phyloP scores from a whole-genome alignment of 441 rosid species.

The Erysimum pusillum region DNA sequence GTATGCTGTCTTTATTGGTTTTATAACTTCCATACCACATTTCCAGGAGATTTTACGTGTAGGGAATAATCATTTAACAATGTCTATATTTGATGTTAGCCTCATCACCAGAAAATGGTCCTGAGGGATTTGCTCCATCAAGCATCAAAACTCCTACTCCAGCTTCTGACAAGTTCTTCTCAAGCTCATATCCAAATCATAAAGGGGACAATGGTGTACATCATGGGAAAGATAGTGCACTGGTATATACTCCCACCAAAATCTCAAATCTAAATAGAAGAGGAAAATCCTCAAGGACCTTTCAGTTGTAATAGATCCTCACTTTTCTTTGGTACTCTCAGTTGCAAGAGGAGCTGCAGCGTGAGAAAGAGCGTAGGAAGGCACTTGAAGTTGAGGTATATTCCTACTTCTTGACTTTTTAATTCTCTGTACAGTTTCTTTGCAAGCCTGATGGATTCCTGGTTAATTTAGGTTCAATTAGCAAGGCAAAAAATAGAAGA shows the following conservation, averaged over 20 bases:
- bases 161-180: slow-evolving; percentile 50
- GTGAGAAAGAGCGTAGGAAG: slow-evolving; percentile 60
- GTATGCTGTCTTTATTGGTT: slow-evolving; percentile 48
- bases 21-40: slow-evolving; percentile 34
- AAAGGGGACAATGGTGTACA: slow-evolving; percentile 35
- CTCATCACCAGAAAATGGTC: slow-evolving; percentile 57
- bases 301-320: slow-evolving; percentile 36
- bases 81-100: slow-evolving; percentile 52
- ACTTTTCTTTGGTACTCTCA: slow-evolving; percentile 19
- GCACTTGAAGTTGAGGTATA: slow-evolving; percentile 69
- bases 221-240: slow-evolving; percentile 46
- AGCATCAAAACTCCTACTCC: slow-evolving; percentile 46
- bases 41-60: slow-evolving; percentile 27
- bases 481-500: slow-evolving; percentile 63
- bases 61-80: slow-evolving; percentile 26
- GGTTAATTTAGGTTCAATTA: slow-evolving; percentile 55
- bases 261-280: slow-evolving; percentile 37
- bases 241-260: slow-evolving; percentile 36
- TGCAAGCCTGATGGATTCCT: slow-evolving; percentile 31
- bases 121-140: slow-evolving; percentile 30
- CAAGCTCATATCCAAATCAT: slow-evolving; percentile 40
- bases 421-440: background rate
- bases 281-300: slow-evolving; percentile 28
- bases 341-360: slow-evolving; percentile 47
- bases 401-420: background rate